Percentiles rank a stretch among this genome's conserved stretches.
Conservation (phyloP, 495 filamentous ascomycete genomes). For the Aspergillus hancockii region DNA sequence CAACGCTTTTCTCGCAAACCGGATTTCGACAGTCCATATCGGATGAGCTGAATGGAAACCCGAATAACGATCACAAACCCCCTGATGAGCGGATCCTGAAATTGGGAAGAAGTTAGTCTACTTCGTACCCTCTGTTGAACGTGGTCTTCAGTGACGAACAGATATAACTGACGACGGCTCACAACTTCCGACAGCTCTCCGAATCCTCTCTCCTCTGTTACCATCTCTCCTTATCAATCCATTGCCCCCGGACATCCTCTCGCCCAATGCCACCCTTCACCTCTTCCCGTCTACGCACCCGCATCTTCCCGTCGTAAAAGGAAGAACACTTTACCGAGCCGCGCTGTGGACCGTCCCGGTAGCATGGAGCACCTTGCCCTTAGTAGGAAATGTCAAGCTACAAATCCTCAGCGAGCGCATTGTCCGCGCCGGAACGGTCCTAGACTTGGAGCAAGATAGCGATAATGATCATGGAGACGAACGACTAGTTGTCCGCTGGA, state of each 20-base stretch:
- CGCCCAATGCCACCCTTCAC: slow-evolving; percentile 85
- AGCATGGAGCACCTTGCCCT: slow-evolving; percentile 89
- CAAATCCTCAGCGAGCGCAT: slow-evolving; percentile 87
- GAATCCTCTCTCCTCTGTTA: slow-evolving; percentile 81
- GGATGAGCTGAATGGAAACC: slow-evolving; percentile 18
- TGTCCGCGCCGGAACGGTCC: slow-evolving; percentile 53
- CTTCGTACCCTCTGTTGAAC: neutral
- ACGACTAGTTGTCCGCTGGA: slow-evolving; percentile 85
- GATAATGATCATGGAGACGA: slow-evolving; percentile 58
- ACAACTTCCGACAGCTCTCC: slow-evolving; percentile 60
- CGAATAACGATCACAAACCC: slow-evolving; percentile 40
- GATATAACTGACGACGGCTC: slow-evolving; percentile 3
- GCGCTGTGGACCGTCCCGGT: slow-evolving; percentile 94
- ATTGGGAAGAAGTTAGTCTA: slow-evolving; percentile 78
- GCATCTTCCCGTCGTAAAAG: slow-evolving; percentile 87
- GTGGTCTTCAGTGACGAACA: neutral
- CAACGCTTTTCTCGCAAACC: slow-evolving; percentile 27
- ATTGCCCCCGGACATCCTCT: slow-evolving; percentile 82
- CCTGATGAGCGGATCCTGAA: slow-evolving; percentile 82
- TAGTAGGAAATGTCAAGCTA: slow-evolving; percentile 84
- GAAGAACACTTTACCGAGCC: slow-evolving; percentile 85
- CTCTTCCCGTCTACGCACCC: slow-evolving; percentile 97
- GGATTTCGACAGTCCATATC: slow-evolving; percentile 12
- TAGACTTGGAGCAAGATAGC: slow-evolving; percentile 27
- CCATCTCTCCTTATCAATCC: slow-evolving; percentile 81